A percentile compares a stretch with the other conserved stretches of the same genome.
These are phyloP conservation scores for Phycomyces nitens DNA, from an alignment of 192 early-diverging fungal genomes.

Conservation along the genomic window DNA sequence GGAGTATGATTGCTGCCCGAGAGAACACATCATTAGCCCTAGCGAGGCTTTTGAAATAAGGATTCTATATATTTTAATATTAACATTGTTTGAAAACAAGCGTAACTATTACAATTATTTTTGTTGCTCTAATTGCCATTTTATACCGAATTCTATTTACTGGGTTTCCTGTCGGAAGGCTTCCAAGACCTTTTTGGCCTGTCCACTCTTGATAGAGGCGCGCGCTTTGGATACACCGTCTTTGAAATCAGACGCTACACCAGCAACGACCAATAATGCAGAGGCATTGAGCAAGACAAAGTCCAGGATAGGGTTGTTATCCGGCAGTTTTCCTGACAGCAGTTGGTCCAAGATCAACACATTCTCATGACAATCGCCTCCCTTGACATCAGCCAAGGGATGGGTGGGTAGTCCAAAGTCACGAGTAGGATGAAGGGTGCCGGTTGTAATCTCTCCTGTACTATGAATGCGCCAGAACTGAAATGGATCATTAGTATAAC, in stretches of 20 bases:
- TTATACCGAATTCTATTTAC: not conserved
- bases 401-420: slow-evolving; percentile 87
- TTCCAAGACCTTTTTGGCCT: slow-evolving; percentile 60
- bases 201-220: slow-evolving; percentile 68
- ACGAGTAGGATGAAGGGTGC: slow-evolving; percentile 63
- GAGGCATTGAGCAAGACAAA: slow-evolving; percentile 92
- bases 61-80: no score
- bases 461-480: slow-evolving; percentile 73
- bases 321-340: slow-evolving; percentile 60
- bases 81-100: no score
- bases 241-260: slow-evolving; percentile 63
- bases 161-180: slow-evolving; percentile 52
- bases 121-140: not conserved
- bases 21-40: not conserved
- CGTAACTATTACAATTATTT: not conserved
- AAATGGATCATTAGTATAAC: not conserved
- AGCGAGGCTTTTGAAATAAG: not conserved
- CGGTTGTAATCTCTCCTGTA: slow-evolving; percentile 56
- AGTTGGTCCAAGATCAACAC: slow-evolving; percentile 66
- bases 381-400: slow-evolving; percentile 65
- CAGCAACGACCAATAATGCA: slow-evolving; percentile 80
- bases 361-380: slow-evolving; percentile 70
- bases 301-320: slow-evolving; percentile 70
- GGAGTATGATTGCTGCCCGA: not conserved
- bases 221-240: slow-evolving; percentile 78